Percentiles rank a stretch among this genome's conserved stretches.
Evolutionary conservation across 306 rosid genomes (phyloP).

Genomic region (Pyrus betulifolia): DNA sequence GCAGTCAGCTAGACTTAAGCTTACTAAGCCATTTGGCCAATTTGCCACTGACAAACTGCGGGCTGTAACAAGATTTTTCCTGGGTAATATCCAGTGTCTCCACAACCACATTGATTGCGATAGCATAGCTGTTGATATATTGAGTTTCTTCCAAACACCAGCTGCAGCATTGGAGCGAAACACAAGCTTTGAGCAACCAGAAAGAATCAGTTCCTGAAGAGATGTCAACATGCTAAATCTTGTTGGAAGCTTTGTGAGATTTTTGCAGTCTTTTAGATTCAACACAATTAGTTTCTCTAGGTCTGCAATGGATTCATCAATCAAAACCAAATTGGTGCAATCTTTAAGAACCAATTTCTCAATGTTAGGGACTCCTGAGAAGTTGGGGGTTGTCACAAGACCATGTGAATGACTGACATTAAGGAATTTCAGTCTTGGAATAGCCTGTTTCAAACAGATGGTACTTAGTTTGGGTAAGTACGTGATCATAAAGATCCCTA

Average conservation of each 20-base stretch:
- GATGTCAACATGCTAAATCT: background rate
- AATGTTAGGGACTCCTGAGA: background rate
- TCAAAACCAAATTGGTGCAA: background rate
- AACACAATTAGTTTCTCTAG: background rate
- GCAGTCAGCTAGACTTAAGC: background rate
- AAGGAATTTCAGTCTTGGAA: conserved; percentile 1
- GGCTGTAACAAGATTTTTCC: background rate
- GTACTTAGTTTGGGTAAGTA: background rate
- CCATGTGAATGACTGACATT: conserved; percentile 2
- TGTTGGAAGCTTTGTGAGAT: background rate
- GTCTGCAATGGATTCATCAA: conserved; percentile 1
- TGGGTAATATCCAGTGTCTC: background rate
- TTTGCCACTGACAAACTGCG: background rate
- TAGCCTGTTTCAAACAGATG: background rate
- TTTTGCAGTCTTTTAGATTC: conserved; percentile 1
- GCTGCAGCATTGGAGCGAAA: background rate
- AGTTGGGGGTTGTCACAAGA: background rate
- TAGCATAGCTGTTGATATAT: background rate
- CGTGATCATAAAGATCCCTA: background rate
- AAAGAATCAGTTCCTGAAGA: background rate
- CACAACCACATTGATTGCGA: background rate
- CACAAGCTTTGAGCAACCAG: conserved; percentile 5
- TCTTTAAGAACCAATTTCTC: conserved; percentile 1
- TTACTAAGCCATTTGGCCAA: background rate
- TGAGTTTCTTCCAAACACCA: background rate